Percentiles rank a stretch among this genome's conserved stretches.
These are phyloP conservation scores for Linnemannia exigua DNA, from an alignment of 192 early-diverging fungal species.

Conservation along the genomic window DNA sequence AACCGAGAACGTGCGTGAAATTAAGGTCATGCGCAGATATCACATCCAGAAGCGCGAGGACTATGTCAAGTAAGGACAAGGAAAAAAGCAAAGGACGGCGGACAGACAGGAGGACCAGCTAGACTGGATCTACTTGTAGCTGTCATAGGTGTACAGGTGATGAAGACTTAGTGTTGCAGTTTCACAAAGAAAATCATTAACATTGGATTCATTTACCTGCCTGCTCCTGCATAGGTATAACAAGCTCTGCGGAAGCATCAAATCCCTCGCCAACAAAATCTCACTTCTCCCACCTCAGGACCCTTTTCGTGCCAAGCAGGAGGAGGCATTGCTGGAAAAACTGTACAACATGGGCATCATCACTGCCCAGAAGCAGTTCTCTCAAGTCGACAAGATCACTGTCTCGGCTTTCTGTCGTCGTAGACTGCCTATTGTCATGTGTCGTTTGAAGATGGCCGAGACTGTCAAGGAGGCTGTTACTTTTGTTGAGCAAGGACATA, in stretches of 20 bases:
- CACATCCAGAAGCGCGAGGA: conserved; percentile 92
- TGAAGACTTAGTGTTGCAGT: too few relatives aligned
- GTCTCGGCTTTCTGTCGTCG: conserved; percentile 92
- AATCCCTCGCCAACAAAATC: conserved; percentile 86
- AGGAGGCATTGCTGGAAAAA: conserved; percentile 87
- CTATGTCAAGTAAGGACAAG: conserved; percentile 77
- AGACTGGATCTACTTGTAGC: neutral
- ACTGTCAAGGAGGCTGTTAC: conserved; percentile 91
- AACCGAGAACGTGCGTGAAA: conserved; percentile 86
- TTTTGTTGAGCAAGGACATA: conserved; percentile 95
- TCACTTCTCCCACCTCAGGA: conserved; percentile 90
- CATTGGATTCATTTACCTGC: neutral
- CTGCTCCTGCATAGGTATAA: conserved; percentile 76
- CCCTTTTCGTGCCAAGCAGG: conserved; percentile 80
- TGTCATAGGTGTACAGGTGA: neutral
- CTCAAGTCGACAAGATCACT: conserved; percentile 82
- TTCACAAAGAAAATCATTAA: neutral
- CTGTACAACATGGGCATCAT: conserved; percentile 90
- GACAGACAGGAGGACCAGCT: neutral
- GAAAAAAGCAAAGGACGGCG: neutral
- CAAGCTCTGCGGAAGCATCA: conserved; percentile 83
- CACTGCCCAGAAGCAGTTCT: conserved; percentile 81
- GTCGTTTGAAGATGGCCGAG: conserved; percentile 95
- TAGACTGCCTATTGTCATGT: conserved; percentile 92
- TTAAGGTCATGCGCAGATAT: conserved; percentile 90